Evolutionary conservation across 2,329 filamentous ascomycete genomes (phyloP), one percentile per base, ranked within the genome.

Genomic region (Fusarium sp.): DNA sequence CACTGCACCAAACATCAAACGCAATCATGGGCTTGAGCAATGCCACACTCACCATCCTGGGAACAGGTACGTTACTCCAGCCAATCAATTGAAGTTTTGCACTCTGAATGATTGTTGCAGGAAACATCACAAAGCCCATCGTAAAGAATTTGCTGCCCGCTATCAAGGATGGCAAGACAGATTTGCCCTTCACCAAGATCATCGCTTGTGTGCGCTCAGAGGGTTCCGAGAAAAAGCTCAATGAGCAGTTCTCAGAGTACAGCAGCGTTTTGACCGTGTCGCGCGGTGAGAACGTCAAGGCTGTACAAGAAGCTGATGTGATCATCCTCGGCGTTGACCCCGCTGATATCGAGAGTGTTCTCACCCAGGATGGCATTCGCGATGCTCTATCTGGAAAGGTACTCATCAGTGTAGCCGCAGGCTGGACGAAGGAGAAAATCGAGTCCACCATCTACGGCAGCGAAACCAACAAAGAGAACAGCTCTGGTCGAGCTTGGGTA

Each of bases 371-470:
- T 0, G 81, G 80, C 0, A 69, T 86, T 4, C 52, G 68, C 0
- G 77, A 82, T 8, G 83, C 81, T 0, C 56, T 87, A 2, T 69
- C 74, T 1, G 73, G 77, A 7, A 88, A 87, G 67, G 78, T 87
- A 2, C 61, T 87, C 14, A 84, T 87, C 73, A 87, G 85, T 68
- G 81, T 88, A 1, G 82, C 81, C 2, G 86, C 85, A 1, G 85
- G 86, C 2, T 87, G 82, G 83, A 81, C 83, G 1, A 77, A 79
- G 34, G 71, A 77, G 20, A 78, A 79, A 50, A 71, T 86, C 2
- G 81, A 84, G 62, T 53, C 65, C 5, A 77, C 75, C 6, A 72
- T 84, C 0, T 80, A 82, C 14, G 75, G 78, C 1, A 75, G 47
- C 42, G 61, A 68, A 15, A 77, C 63, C 0, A 70, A 59, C 0